phyloP scores from a whole-genome alignment of 805 yeast species.

The Yueomyces sp. region DNA sequence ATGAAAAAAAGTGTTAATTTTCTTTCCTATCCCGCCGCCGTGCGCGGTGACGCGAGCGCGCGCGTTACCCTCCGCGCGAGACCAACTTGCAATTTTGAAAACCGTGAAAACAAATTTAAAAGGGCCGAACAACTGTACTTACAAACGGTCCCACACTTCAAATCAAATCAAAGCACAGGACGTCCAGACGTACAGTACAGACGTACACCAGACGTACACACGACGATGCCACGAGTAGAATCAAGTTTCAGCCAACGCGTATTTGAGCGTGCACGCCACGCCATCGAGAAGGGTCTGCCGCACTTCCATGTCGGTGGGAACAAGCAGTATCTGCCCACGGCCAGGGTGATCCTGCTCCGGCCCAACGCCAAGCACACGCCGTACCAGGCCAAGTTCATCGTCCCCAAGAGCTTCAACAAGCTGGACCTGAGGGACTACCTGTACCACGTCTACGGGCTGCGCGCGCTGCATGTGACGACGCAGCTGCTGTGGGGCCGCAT shows the following conservation, averaged over 20 bases:
- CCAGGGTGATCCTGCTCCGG: conserved; percentile 63
- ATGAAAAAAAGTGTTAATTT: no score
- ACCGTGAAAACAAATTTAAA: no score
- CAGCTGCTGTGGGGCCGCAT: conserved; percentile 63
- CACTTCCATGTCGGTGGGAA: conserved; percentile 76
- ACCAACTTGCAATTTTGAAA: no score
- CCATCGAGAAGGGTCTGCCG: conserved; percentile 49
- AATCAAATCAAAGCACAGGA: no score
- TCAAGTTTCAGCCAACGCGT: conserved; percentile 12
- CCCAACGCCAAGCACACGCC: conserved; percentile 97
- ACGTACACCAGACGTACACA: background rate
- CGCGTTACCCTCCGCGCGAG: no score
- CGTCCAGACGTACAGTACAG: no score
- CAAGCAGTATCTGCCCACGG: conserved; percentile 73
- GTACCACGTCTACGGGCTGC: conserved; percentile 76
- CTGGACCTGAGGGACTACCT: conserved; percentile 89
- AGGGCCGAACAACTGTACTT: no score
- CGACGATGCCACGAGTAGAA: conserved; percentile 1
- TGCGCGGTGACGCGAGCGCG: no score
- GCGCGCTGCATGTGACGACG: conserved; percentile 81
- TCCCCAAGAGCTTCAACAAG: conserved; percentile 87
- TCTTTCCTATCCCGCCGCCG: no score
- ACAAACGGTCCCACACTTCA: no score
- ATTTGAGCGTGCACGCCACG: conserved; percentile 30
- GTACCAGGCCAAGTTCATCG: conserved; percentile 90